phyloP scores from a whole-genome alignment of 108 stramenopile species.

The Nannochloropsis oceanica region DNA sequence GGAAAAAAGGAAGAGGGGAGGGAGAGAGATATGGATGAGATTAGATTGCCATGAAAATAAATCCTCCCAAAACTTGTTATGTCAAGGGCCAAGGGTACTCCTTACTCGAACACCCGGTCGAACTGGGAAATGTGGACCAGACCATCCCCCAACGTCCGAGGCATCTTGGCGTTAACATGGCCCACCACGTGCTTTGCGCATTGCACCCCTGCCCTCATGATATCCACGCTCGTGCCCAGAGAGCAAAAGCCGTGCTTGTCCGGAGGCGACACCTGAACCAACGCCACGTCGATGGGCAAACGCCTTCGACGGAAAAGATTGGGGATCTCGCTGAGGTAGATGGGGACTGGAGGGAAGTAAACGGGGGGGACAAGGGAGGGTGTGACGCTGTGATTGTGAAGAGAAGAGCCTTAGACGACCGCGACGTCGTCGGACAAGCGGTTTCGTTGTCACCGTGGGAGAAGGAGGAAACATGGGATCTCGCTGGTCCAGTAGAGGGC shows the following conservation, averaged over 20 bases:
- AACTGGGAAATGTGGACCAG: constrained; percentile 25
- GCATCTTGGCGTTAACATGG: constrained; percentile 16
- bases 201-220: constrained; percentile 17
- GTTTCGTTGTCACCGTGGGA: too few relatives aligned
- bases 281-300: constrained; percentile 21
- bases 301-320: constrained; percentile 2
- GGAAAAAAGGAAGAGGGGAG: background rate
- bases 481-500: too few relatives aligned
- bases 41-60: too few relatives aligned
- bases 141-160: constrained; percentile 24
- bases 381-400: background rate
- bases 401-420: background rate
- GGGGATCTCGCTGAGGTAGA: constrained; percentile 29
- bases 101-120: background rate
- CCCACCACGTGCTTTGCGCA: constrained; percentile 11
- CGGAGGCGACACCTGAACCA: constrained; percentile 28
- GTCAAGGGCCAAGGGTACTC: background rate
- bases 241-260: constrained; percentile 28
- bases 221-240: constrained; percentile 20
- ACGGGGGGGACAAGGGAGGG: background rate
- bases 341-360: constrained; percentile 10
- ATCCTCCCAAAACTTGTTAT: too few relatives aligned
- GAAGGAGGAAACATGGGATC: too few relatives aligned
- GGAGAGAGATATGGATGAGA: too few relatives aligned
- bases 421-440: background rate